A percentile compares a stretch with the other conserved stretches of the same genome.
phyloP scores from a whole-genome alignment of 2,329 filamentous ascomycete species.

The Pseudocercospora crystallina region DNA sequence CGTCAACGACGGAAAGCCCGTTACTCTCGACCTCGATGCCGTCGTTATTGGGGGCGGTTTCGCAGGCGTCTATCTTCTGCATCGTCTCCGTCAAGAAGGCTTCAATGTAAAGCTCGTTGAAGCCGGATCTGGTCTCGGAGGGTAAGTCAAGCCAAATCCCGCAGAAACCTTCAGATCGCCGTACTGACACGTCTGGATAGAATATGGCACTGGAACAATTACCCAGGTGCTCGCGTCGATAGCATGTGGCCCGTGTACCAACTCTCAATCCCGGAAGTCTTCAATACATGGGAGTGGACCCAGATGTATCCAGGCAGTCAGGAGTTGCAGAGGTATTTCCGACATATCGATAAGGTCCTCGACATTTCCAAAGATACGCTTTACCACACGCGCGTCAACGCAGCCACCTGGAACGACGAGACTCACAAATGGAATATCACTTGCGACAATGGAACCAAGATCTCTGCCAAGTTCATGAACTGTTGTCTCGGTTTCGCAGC shows the following conservation, averaged over 20 bases:
- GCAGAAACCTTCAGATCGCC: constrained; percentile 13
- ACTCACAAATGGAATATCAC: constrained; percentile 53
- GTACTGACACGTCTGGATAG: too few species aligned
- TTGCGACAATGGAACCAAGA: constrained; percentile 47
- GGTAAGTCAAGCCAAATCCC: constrained; percentile 23
- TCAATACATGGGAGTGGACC: constrained; percentile 55
- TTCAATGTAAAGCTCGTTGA: constrained; percentile 37
- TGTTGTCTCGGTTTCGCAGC: constrained; percentile 11
- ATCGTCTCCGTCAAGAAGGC: constrained; percentile 34
- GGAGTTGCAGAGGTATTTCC: constrained; percentile 58
- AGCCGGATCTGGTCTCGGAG: constrained; percentile 35
- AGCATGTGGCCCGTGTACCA: constrained; percentile 49
- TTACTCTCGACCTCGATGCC: constrained; percentile 17
- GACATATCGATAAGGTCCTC: constrained; percentile 58
- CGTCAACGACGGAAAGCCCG: not conserved
- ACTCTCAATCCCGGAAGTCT: constrained; percentile 47
- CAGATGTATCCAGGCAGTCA: constrained; percentile 30
- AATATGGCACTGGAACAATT: constrained; percentile 42
- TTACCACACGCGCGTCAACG: constrained; percentile 57
- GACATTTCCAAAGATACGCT: constrained; percentile 57
- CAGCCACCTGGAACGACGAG: constrained; percentile 52
- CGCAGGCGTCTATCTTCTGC: constrained; percentile 40
- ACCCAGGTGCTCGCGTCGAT: constrained; percentile 48
- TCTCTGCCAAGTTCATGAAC: constrained; percentile 16
- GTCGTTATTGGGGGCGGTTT: constrained; percentile 42